Base-by-base conservation (phyloP, 2,329 filamentous ascomycete species). In the Trichoderma guizhouense region DNA sequence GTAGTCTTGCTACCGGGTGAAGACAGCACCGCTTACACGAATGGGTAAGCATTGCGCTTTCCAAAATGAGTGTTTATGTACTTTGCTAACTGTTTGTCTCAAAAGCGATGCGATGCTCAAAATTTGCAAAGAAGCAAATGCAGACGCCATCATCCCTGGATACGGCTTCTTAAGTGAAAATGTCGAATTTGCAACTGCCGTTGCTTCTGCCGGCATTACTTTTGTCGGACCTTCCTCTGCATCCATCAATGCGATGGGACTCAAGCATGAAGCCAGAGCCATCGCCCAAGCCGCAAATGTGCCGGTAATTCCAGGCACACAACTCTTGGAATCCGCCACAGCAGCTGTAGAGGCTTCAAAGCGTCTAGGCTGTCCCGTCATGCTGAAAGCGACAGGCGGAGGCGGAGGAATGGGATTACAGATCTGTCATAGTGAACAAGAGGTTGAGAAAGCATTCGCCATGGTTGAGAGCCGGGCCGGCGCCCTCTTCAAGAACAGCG, bases 401-500 rank as follows among this genome's bases (percentile, higher is more conserved):
- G 47, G 47, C 11, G 47, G 47, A 6, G 47, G 47, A 6, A 53
- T 53, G 47, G 47, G 47, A 14, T 12, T 53, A 4, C 47, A 53
- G 21, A 53, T 26, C 18, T 53, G 47, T 2, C 47, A 24, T 21
- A 24, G 5, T 14, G 47, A 53, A 53, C 47, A 53, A 24, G 47
- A 53, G n/a, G 47, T 24, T 24, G 47, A 53, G 47, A 53, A 53
- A 24, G 47, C 47, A 53, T 53, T 53, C 47, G 47, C 21, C 47
- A 53, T 53, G 47, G 47, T 53, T 24, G 57, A 60, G 28, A 60
- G 57, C 28, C 57, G 57, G 18, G 83, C 81, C 0, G 75, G 79
- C n/a, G 78, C 80, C 7, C 82, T 82, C 12, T 86, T 86, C 72
- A 81, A 83, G 4, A 81, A 82, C 2, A 77, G 78, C 0, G 80